Base-by-base conservation (phyloP, 768 basidiomycete species). In the Termitomyces sp. region DNA sequence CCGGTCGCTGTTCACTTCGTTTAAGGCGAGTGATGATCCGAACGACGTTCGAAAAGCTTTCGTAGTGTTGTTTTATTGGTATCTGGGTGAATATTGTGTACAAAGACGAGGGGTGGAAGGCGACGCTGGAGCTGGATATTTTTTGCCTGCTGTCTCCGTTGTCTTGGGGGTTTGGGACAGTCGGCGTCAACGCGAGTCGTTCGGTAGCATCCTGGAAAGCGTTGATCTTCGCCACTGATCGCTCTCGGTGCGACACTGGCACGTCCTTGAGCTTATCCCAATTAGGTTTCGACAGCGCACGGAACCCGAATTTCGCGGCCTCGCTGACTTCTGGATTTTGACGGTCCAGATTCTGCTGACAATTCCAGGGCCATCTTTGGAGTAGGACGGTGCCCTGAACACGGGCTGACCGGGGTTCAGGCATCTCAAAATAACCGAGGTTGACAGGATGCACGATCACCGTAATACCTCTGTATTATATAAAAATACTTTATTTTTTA, bases 51-150 rank as follows among this genome's bases (percentile, higher is more conserved):
- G 62, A 92, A 86, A 5, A 91, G 70, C 3, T 76, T 70, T 47
- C 85, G 87, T 15, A 94, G 77, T 0, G 89, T 87, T 0, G 92
- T 93, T 71, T 92, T 93, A 70, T 92, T 94, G 32, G 91, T 91
- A 59, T 86, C 84, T 3, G 83, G 76, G 62, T 92, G 88, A 8
- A 94, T 68, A 69, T 91, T 81, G 50, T 86, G 85, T 6, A 85
- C 82, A 68, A 88, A 90, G 36, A 91, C 77, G 8, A 94, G 83
- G 60, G 90, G 90, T 77, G 4, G 72, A 74, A 0, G 92, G 92
- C 15, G 34, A 46, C 15, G 46, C 14, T 15, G 53, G n/a, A 31
- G 59, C 42, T 60, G 53, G 34, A 15, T 66, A 57, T n/a, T 45
- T 57, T 10, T 61, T 57, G 20, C 50, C 51, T 34, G 60, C 20